phyloP scores from a whole-genome alignment of 192 early-diverging fungal genomes.

The Backusella mclennaniae region DNA sequence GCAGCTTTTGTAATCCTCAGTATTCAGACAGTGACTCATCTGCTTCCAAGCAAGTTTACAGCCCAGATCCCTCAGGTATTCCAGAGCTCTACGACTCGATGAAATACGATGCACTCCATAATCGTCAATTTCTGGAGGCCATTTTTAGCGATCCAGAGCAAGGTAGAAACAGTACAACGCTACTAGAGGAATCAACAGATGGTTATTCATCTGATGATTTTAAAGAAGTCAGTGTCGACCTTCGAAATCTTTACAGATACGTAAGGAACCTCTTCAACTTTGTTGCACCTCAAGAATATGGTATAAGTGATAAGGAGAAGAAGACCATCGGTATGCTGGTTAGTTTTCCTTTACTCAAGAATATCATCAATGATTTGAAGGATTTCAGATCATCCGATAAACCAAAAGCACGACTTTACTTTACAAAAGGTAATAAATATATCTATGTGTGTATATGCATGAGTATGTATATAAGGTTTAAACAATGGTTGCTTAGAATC shows the following conservation, averaged over 20 bases:
- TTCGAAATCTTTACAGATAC: slow-evolving; percentile 73
- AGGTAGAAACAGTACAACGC: not conserved
- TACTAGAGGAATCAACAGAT: not conserved
- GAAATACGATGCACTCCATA: slow-evolving; percentile 97
- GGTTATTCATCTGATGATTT: not conserved
- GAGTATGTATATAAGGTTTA: not conserved
- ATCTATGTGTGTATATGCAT: not conserved
- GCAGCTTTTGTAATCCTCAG: slow-evolving; percentile 70
- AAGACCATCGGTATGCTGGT: slow-evolving; percentile 82
- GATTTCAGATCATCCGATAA: slow-evolving; percentile 47
- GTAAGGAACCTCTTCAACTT: slow-evolving; percentile 91
- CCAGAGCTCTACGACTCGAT: slow-evolving; percentile 94
- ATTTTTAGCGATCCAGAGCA: slow-evolving; percentile 53
- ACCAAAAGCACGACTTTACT: slow-evolving; percentile 81
- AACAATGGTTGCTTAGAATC: slow-evolving; percentile 52
- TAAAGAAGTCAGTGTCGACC: slow-evolving; percentile 17
- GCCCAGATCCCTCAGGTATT: slow-evolving; percentile 75
- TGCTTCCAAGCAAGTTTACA: not conserved
- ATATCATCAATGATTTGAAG: slow-evolving; percentile 77
- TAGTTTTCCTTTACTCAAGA: slow-evolving; percentile 70
- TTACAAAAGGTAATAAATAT: slow-evolving; percentile 76
- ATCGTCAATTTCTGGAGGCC: slow-evolving; percentile 79
- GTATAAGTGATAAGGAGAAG: slow-evolving; percentile 81
- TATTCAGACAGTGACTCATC: slow-evolving; percentile 8
- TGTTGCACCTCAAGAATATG: slow-evolving; percentile 92